These are phyloP conservation scores for Tolypocladium paradoxum DNA, from an alignment of 2,329 filamentous ascomycete species.

Conservation along the genomic window DNA sequence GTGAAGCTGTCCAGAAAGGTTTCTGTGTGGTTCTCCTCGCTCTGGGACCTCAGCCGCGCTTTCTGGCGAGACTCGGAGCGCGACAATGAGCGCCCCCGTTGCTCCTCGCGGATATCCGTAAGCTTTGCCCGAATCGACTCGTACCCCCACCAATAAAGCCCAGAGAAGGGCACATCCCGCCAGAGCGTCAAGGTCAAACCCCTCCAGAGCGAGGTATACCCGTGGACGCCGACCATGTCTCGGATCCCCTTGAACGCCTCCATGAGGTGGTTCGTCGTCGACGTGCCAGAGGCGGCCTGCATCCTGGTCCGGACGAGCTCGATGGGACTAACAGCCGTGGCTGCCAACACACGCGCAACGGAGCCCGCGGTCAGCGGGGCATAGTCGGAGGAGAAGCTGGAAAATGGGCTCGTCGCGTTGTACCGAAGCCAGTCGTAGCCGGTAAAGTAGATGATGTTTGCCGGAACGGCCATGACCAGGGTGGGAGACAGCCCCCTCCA, in stretches of 20 bases:
- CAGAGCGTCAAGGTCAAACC: constrained; percentile 85
- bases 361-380: constrained; percentile 74
- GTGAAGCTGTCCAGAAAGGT: constrained; percentile 85
- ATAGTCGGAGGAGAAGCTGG: constrained; percentile 53
- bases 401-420: constrained; percentile 62
- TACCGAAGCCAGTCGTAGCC: constrained; percentile 92
- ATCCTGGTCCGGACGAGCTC: constrained; percentile 91
- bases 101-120: constrained; percentile 53
- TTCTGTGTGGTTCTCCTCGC: constrained; percentile 57
- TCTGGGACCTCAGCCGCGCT: constrained; percentile 46
- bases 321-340: constrained; percentile 75
- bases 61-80: constrained; percentile 27
- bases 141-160: constrained; percentile 97
- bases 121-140: constrained; percentile 67
- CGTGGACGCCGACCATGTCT: constrained; percentile 67
- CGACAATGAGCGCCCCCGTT: constrained; percentile 27
- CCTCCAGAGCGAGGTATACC: constrained; percentile 78
- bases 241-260: constrained; percentile 67
- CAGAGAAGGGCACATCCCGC: constrained; percentile 95
- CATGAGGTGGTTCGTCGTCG: constrained; percentile 58
- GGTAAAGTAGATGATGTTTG: constrained; percentile 97
- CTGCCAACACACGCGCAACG: constrained; percentile 67
- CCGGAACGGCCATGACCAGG: constrained; percentile 83
- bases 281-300: constrained; percentile 58
- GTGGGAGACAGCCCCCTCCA: constrained; percentile 96